Percentiles rank a stretch among this genome's conserved stretches.
Conservation (phyloP, 2,329 filamentous ascomycete species). For the Dothistroma pini region DNA sequence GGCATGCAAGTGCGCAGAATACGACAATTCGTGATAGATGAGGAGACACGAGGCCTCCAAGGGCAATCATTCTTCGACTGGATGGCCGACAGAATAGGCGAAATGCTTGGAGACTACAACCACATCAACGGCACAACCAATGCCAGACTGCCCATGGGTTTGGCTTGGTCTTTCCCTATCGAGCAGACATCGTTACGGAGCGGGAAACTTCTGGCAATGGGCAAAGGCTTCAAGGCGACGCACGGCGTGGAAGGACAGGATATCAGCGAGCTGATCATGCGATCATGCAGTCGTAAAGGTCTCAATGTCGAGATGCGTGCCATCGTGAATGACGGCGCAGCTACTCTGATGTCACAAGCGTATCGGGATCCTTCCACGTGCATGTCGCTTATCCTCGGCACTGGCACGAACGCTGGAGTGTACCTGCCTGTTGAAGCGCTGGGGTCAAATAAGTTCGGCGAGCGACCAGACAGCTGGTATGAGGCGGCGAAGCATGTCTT, state of each 20-base stretch:
- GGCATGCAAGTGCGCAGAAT: constrained; percentile 55
- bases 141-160: constrained; percentile 52
- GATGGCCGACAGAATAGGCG: constrained; percentile 59
- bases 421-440: constrained; percentile 56
- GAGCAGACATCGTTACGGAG: constrained; percentile 59
- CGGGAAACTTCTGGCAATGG: constrained; percentile 59
- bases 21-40: constrained; percentile 54
- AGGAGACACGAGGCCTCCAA: constrained; percentile 51
- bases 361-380: constrained; percentile 59
- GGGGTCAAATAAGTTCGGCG: constrained; percentile 54
- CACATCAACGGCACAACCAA: constrained; percentile 32
- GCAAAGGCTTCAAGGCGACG: constrained; percentile 61
- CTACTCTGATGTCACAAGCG: constrained; percentile 59
- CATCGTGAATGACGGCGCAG: constrained; percentile 62
- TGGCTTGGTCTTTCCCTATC: constrained; percentile 65
- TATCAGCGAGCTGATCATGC: constrained; percentile 56
- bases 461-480: constrained; percentile 53
- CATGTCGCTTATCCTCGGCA: constrained; percentile 62
- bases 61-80: constrained; percentile 62
- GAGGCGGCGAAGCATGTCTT: constrained; percentile 58
- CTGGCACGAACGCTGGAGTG: constrained; percentile 62
- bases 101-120: constrained; percentile 48
- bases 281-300: constrained; percentile 51
- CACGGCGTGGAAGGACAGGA: constrained; percentile 58
- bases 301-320: constrained; percentile 59